Percentiles rank a stretch among this genome's conserved stretches.
Conservation (phyloP, 148 eudicot genomes). For the Mesembryanthemum crystallinum region DNA sequence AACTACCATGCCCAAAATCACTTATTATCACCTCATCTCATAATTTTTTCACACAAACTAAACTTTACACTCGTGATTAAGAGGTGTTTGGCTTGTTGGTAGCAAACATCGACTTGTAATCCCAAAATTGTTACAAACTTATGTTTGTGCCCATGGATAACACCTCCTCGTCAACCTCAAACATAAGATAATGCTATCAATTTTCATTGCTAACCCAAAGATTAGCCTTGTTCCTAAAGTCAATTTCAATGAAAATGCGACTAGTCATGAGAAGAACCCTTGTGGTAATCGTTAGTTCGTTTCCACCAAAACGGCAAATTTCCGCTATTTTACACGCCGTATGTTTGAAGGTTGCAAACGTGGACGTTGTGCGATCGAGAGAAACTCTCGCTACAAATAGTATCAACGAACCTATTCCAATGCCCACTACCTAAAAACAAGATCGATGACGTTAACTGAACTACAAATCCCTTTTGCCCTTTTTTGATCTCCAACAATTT, state of each 20-base stretch:
- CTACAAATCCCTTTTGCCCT: slow-evolving; percentile 11
- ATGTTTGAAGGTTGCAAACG: slow-evolving; percentile 17
- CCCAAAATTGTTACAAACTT: too few relatives aligned
- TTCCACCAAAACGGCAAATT: slow-evolving; percentile 3
- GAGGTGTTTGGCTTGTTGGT: too few relatives aligned
- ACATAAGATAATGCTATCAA: too few relatives aligned
- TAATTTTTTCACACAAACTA: too few relatives aligned
- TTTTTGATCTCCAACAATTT: slow-evolving; percentile 24
- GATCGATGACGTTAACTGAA: slow-evolving; percentile 13
- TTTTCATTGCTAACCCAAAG: not conserved
- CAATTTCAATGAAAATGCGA: not conserved
- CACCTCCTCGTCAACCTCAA: too few relatives aligned
- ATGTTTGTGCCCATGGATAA: too few relatives aligned
- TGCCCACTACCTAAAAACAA: not conserved
- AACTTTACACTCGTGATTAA: too few relatives aligned
- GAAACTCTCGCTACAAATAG: not conserved
- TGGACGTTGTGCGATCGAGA: slow-evolving; percentile 21
- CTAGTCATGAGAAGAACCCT: not conserved
- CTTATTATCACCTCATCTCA: too few relatives aligned
- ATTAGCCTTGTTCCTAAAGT: not conserved
- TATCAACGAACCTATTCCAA: slow-evolving; percentile 23
- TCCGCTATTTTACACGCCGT: not conserved
- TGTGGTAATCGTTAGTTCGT: not conserved
- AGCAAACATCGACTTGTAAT: too few relatives aligned
- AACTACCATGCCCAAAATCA: too few relatives aligned